Evolutionary conservation across 805 yeast species (phyloP).

Genomic region (Candida tammaniensis): DNA sequence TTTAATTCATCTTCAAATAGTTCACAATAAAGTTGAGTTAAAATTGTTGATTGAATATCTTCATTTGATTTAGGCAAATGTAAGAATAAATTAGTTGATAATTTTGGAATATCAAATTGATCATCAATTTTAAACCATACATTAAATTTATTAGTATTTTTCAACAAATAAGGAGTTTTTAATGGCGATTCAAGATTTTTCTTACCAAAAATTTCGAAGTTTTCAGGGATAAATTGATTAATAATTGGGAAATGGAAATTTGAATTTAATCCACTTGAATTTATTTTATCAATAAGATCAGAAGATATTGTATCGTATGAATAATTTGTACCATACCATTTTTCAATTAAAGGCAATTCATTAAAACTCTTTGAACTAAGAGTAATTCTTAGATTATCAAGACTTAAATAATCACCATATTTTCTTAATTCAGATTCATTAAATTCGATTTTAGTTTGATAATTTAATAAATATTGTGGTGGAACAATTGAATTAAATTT

Average conservation of each 20-base stretch:
- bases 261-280: conserved; percentile 20
- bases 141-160: conserved; percentile 48
- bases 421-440: conserved; percentile 52
- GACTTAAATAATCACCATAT: conserved; percentile 48
- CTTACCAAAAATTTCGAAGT: conserved; percentile 58
- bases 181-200: conserved; percentile 31
- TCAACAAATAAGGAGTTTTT: conserved; percentile 61
- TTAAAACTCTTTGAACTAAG: conserved; percentile 53
- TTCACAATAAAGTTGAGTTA: conserved; percentile 63
- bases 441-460: conserved; percentile 54
- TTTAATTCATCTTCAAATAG: conserved; percentile 72
- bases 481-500: conserved; percentile 52
- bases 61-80: conserved; percentile 61
- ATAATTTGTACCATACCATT: conserved; percentile 92
- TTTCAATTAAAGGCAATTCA: conserved; percentile 48
- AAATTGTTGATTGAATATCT: conserved; percentile 56
- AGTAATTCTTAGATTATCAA: conserved; percentile 58
- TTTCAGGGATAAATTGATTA: conserved; percentile 81
- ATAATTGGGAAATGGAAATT: conserved; percentile 60
- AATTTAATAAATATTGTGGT: conserved; percentile 57
- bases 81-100: conserved; percentile 61
- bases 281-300: conserved; percentile 33
- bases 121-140: conserved; percentile 93
- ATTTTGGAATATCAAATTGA: conserved; percentile 84
- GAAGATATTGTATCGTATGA: conserved; percentile 43